Evolutionary conservation across 495 filamentous ascomycete species (phyloP), one percentile per base, ranked within the genome.

Genomic region (Hyaloscypha hepaticicola): DNA sequence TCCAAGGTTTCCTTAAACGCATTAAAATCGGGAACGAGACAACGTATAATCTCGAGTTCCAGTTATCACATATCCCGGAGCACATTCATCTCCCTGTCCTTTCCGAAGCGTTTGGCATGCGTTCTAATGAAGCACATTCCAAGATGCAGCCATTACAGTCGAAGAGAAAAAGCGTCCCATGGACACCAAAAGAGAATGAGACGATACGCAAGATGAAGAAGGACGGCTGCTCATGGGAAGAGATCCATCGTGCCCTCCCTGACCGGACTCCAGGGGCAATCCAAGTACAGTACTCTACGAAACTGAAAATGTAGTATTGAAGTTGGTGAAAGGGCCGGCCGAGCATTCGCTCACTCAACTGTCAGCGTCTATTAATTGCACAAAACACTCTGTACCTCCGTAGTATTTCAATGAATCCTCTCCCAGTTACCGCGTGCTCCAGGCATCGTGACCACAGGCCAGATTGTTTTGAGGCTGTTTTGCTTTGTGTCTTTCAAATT

Each of bases 1-100:
- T 69, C 48, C 63, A 69, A 66, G 63, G 63, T 49, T 69, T 69
- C 52, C 63, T 69, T 22, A 69, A 69, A 63, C 52, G 63, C 45
- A 59, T 33, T 51, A 66, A 24, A 58, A 64, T 70, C 57, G 61
- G 50, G 58, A 26, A 61, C 61, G 45, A 67, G 12, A 51, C 34
- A 41, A 67, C 57, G 33, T 70, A 64, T 27, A 66, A 66, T 64
- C 60, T 70, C 27, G 58, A 70, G 60, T 70, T 70, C 58, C 31
- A n/a, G n/a, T 41, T 70, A 31, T 60, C 48, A 64, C 26, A 7
- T 11, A 64, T 66, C 49, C 25, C 64, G 25, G 58, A 65, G 25
- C 66, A 64, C 52, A 33, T 68, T 29, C 25, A 67, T 52, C 27
- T 67, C 7, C 60, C 61, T 19, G 33, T 68, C 25, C 3, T 26